Conservation (phyloP, 257 asterid species). For the Lavandula angustifolia region DNA sequence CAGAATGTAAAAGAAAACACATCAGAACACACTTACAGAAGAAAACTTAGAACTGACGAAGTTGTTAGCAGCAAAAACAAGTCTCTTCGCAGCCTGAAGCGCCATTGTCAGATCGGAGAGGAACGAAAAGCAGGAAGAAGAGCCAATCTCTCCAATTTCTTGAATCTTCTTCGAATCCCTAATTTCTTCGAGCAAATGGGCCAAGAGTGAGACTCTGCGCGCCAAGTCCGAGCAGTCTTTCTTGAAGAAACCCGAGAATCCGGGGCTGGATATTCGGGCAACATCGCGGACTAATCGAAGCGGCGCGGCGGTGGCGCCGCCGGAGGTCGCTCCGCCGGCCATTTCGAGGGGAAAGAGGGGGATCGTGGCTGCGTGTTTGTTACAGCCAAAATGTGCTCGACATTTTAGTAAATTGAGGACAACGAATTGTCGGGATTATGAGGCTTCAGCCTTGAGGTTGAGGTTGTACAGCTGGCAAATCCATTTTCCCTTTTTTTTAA, state of each 20-base stretch:
- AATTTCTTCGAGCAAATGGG: constrained; percentile 81
- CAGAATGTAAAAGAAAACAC: neutral
- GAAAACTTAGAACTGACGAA: constrained; percentile 42
- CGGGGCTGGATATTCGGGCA: constrained; percentile 58
- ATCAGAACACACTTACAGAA: constrained; percentile 37
- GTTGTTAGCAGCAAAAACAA: constrained; percentile 52
- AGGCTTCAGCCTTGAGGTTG: neutral
- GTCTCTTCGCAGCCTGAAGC: constrained; percentile 55
- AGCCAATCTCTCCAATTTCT: constrained; percentile 32
- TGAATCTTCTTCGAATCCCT: constrained; percentile 47
- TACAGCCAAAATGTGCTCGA: constrained; percentile 36
- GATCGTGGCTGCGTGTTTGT: constrained; percentile 13
- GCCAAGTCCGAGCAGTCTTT: constrained; percentile 83
- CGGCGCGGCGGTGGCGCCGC: constrained; percentile 37
- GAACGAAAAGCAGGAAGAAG: constrained; percentile 43
- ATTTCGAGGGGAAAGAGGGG: constrained; percentile 35
- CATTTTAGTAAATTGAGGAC: constrained; percentile 41
- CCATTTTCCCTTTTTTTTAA: neutral
- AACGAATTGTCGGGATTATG: constrained; percentile 29
- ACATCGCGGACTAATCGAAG: constrained; percentile 67
- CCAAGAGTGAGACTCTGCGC: constrained; percentile 72
- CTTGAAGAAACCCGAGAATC: constrained; percentile 75
- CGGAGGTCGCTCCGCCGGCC: constrained; percentile 59
- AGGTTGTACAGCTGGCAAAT: constrained; percentile 38
- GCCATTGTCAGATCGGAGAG: constrained; percentile 62